These are phyloP conservation scores for Asterophora lycoperdoides DNA, from an alignment of 768 basidiomycete species.

Conservation along the genomic window DNA sequence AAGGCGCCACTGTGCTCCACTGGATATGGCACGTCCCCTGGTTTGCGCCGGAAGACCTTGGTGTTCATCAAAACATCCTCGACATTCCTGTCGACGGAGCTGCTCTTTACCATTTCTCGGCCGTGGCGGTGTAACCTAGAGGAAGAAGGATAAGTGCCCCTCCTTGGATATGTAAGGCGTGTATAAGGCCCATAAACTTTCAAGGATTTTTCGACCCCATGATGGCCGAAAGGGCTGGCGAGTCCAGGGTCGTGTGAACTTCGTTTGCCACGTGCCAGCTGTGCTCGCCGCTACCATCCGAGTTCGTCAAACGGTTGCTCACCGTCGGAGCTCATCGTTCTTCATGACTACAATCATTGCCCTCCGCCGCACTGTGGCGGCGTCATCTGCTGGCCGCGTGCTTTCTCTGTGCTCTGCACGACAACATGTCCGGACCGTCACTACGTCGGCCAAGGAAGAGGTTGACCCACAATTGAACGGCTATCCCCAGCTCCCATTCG, in stretches of 20 bases:
- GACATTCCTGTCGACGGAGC: conserved; percentile 37
- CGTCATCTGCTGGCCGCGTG: conserved; percentile 24
- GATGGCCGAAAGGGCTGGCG: conserved; percentile 22
- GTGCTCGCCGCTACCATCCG: conserved; percentile 13
- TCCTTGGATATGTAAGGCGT: conserved; percentile 12
- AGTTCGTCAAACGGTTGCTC: not conserved
- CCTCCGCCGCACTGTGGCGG: conserved; percentile 32
- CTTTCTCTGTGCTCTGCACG: conserved; percentile 8
- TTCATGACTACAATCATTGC: conserved; percentile 37
- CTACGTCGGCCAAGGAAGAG: conserved; percentile 33
- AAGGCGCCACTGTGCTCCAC: conserved; percentile 43
- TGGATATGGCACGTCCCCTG: conserved; percentile 54
- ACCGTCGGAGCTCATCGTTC: conserved; percentile 2
- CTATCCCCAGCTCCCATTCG: conserved; percentile 68
- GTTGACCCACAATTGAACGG: conserved; percentile 66
- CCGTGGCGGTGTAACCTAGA: conserved; percentile 8
- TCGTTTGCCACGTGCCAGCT: conserved; percentile 12
- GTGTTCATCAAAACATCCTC: conserved; percentile 40
- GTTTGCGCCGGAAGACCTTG: conserved; percentile 37
- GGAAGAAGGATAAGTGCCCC: conserved; percentile 14
- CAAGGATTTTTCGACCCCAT: conserved; percentile 20
- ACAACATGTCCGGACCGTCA: conserved; percentile 25
- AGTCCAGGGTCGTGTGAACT: conserved; percentile 17
- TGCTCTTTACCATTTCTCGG: conserved; percentile 19
- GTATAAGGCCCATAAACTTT: conserved; percentile 13